phyloP scores from a whole-genome alignment of 441 rosid species.

The Kokia cookei region DNA sequence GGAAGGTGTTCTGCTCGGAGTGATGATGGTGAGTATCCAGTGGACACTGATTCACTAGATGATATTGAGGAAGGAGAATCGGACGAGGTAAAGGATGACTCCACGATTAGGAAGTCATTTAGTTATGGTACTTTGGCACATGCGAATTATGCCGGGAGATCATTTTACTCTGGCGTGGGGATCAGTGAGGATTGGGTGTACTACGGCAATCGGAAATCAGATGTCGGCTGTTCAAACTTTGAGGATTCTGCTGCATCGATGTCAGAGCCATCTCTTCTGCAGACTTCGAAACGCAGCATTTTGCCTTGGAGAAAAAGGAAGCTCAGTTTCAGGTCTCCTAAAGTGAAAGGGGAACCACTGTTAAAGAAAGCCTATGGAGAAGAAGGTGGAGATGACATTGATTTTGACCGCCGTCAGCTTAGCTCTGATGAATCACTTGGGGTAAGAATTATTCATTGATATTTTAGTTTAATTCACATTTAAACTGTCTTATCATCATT shows the following conservation, averaged over 20 bases:
- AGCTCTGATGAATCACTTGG: constrained; percentile 64
- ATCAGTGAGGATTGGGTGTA: constrained; percentile 52
- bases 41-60: constrained; percentile 50
- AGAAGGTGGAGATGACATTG: constrained; percentile 90
- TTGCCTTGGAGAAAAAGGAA: constrained; percentile 69
- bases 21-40: constrained; percentile 33
- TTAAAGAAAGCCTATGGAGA: constrained; percentile 64
- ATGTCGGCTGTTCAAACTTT: constrained; percentile 29
- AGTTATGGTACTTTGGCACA: constrained; percentile 60
- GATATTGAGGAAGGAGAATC: constrained; percentile 38
- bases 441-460: constrained; percentile 22
- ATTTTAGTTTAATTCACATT: background rate
- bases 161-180: constrained; percentile 23
- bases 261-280: constrained; percentile 27
- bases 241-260: constrained; percentile 31
- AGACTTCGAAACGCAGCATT: constrained; percentile 42
- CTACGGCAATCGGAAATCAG: constrained; percentile 42
- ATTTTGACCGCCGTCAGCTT: constrained; percentile 64
- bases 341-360: constrained; percentile 73
- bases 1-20: constrained; percentile 33
- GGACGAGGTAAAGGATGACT: constrained; percentile 32
- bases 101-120: constrained; percentile 33
- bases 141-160: constrained; percentile 50
- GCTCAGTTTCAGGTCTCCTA: constrained; percentile 52
- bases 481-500: background rate